A percentile compares a stretch with the other conserved stretches of the same genome.
phyloP scores from a whole-genome alignment of 805 yeast genomes.

The Teunomyces panamensis region DNA sequence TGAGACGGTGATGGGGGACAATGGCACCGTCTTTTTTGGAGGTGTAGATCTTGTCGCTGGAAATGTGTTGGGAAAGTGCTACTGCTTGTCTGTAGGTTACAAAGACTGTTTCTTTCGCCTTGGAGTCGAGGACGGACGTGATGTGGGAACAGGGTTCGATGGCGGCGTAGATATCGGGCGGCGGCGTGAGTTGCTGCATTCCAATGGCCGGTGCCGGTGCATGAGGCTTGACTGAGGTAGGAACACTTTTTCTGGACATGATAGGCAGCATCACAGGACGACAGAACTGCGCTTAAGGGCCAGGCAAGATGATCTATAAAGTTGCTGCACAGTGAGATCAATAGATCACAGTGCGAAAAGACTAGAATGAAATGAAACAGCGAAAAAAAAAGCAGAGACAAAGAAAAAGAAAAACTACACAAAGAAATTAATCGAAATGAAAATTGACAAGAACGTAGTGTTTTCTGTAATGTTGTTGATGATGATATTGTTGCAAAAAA shows the following conservation, averaged over 20 bases:
- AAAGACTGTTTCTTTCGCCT: slow-evolving; percentile 48
- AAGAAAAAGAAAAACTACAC: too few relatives aligned
- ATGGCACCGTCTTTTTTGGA: slow-evolving; percentile 36
- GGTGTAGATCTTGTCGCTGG: slow-evolving; percentile 24
- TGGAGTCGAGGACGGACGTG: slow-evolving; percentile 44
- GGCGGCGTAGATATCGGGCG: slow-evolving; percentile 24
- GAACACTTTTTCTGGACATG: not conserved
- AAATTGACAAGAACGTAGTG: too few relatives aligned
- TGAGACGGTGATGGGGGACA: slow-evolving; percentile 35
- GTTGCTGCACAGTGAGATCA: not conserved
- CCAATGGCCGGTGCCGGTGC: not conserved
- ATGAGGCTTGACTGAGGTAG: not conserved
- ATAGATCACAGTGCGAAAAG: not conserved
- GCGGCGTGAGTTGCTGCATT: slow-evolving; percentile 8
- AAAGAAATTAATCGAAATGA: too few relatives aligned
- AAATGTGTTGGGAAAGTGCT: slow-evolving; percentile 39
- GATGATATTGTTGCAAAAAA: not conserved
- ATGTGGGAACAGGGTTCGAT: slow-evolving; percentile 52
- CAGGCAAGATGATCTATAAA: not conserved
- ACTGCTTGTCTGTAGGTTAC: slow-evolving; percentile 52
- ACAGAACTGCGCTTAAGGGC: not conserved
- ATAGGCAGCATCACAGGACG: not conserved
- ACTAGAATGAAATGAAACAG: too few relatives aligned
- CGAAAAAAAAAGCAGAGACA: too few relatives aligned
- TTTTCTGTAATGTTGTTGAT: not conserved